phyloP scores from a whole-genome alignment of 129 eudicot genomes.

The Pittosporum tobira region DNA sequence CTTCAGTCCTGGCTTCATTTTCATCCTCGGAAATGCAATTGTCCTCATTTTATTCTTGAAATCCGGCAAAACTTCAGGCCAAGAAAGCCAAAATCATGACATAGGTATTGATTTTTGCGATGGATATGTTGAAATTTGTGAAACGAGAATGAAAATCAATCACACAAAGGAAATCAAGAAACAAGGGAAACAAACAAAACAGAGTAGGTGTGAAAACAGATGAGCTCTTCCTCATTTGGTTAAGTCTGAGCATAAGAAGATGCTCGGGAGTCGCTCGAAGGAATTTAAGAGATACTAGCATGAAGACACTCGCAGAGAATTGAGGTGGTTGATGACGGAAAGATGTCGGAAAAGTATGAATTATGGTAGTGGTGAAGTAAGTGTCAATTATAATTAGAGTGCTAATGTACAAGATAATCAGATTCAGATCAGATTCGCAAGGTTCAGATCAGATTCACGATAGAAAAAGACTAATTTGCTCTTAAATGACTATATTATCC shows the following conservation, averaged over 20 bases:
- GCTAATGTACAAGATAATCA: neutral
- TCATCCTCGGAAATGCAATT: too few species aligned
- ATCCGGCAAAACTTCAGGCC: slow-evolving; percentile 25
- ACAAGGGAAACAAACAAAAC: too few species aligned
- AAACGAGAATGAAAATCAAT: too few species aligned
- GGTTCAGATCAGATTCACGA: too few species aligned
- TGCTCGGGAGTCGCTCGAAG: slow-evolving; percentile 43
- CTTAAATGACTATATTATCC: too few species aligned
- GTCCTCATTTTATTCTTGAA: too few species aligned
- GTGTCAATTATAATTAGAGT: neutral
- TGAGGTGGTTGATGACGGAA: slow-evolving; percentile 35
- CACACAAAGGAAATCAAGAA: too few species aligned
- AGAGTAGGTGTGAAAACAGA: too few species aligned
- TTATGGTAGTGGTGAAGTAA: neutral
- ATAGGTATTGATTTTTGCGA: slow-evolving; percentile 26
- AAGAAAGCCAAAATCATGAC: slow-evolving; percentile 9
- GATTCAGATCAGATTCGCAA: too few species aligned
- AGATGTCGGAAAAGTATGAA: slow-evolving; percentile 5
- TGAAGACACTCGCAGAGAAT: slow-evolving; percentile 11
- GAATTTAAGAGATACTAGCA: slow-evolving; percentile 12
- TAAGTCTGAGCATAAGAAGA: slow-evolving; percentile 17
- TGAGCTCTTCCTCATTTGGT: too few species aligned
- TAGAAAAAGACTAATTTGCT: too few species aligned
- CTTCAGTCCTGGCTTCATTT: slow-evolving; percentile 48
- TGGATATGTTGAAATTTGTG: slow-evolving; percentile 32